phyloP scores from a whole-genome alignment of 208 protist species.

The Tritrichomonas musculus region DNA sequence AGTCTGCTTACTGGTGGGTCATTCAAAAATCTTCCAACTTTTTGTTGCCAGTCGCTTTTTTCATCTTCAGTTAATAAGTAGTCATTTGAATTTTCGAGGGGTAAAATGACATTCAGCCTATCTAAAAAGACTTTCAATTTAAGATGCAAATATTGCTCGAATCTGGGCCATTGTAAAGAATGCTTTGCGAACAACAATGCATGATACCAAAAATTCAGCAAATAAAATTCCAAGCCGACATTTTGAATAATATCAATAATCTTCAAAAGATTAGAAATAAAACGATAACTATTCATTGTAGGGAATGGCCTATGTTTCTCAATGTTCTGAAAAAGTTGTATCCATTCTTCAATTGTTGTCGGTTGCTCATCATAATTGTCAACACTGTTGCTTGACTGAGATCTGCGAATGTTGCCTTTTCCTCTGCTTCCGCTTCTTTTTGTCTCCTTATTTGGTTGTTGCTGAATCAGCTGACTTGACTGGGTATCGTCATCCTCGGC shows the following conservation, averaged over 20 bases:
- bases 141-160: not conserved
- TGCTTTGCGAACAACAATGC: not conserved
- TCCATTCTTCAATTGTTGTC: not conserved
- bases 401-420: not conserved
- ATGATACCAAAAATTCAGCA: not conserved
- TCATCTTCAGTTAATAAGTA: not conserved
- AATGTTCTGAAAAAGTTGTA: not conserved
- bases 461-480: not conserved
- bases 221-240: not conserved
- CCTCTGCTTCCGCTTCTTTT: too few relatives aligned
- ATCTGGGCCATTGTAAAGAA: not conserved
- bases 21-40: not conserved
- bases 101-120: not conserved
- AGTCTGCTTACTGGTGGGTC: not conserved
- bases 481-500: not conserved
- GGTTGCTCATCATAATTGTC: not conserved
- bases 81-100: not conserved
- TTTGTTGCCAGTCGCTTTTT: not conserved
- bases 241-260: not conserved
- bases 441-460: not conserved
- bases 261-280: not conserved
- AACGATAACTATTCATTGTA: not conserved
- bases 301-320: not conserved
- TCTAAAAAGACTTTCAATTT: not conserved
- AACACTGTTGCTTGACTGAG: not conserved